Conservation (phyloP, 495 filamentous ascomycete species). For the Penicillium samsonianum region DNA sequence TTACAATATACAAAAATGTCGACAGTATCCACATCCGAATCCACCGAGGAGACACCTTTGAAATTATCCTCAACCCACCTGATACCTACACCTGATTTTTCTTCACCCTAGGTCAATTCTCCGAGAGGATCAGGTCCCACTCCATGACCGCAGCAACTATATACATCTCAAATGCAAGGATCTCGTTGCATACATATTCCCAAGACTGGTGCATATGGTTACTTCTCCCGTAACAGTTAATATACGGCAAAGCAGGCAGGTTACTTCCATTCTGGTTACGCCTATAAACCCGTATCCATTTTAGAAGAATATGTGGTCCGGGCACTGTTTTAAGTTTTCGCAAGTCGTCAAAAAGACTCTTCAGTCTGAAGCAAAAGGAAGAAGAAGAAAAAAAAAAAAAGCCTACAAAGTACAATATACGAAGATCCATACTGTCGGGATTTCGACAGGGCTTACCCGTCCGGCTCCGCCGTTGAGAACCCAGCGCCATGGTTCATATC, state of each 20-base stretch:
- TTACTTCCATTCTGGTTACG: neutral
- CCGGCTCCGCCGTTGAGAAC: constrained; percentile 30
- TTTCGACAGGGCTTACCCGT: constrained; percentile 21
- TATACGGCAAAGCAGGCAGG: neutral
- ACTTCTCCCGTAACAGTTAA: neutral
- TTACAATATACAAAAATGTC: neutral
- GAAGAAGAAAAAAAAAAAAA: neutral
- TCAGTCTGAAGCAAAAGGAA: neutral
- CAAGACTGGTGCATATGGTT: neutral
- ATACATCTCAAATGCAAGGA: neutral
- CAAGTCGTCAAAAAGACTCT: neutral
- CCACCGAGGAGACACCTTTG: constrained; percentile 8
- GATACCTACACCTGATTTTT: constrained; percentile 1
- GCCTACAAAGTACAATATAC: constrained; percentile 5
- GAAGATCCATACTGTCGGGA: constrained; percentile 36
- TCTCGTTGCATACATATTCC: neutral
- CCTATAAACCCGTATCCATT: neutral
- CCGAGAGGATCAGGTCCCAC: constrained; percentile 1
- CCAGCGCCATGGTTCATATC: constrained; percentile 47
- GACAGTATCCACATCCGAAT: neutral
- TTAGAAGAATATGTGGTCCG: constrained; percentile 10
- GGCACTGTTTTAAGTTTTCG: constrained; percentile 14
- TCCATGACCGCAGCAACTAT: neutral
- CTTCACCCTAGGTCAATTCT: constrained; percentile 1
- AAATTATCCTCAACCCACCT: constrained; percentile 12